A percentile compares a stretch with the other conserved stretches of the same genome.
Evolutionary conservation across 1,284 basidiomycete genomes (phyloP).

Genomic region (Microbotryum saponariae): DNA sequence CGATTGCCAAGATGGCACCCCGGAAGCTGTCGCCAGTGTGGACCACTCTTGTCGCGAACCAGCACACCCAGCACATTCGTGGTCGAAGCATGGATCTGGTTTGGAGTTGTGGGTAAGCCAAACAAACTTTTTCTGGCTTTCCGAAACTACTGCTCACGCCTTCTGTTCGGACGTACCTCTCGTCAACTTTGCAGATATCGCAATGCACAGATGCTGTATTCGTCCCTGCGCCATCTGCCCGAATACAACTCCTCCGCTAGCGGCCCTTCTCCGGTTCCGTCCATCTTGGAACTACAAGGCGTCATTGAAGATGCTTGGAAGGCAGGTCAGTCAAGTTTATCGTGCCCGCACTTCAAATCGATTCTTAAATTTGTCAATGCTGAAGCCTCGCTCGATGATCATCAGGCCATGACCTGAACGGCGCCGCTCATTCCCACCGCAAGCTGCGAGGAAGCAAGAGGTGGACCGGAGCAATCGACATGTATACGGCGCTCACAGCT

Average conservation of each 20-base stretch:
- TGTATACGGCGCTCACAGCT: slow-evolving; percentile 33
- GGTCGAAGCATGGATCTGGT: slow-evolving; percentile 25
- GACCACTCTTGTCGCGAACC: slow-evolving; percentile 21
- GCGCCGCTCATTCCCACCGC: slow-evolving; percentile 30
- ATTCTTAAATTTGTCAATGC: neutral
- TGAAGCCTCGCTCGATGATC: neutral
- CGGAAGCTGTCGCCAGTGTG: neutral
- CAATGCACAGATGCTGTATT: slow-evolving; percentile 36
- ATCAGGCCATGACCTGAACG: slow-evolving; percentile 34
- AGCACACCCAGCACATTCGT: slow-evolving; percentile 27
- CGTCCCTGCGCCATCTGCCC: slow-evolving; percentile 24
- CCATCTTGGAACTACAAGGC: slow-evolving; percentile 32
- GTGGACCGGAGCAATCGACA: slow-evolving; percentile 39
- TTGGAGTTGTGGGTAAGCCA: neutral
- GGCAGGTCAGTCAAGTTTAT: slow-evolving; percentile 8
- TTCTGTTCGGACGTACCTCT: neutral
- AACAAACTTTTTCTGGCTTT: no score
- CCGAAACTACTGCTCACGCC: no score
- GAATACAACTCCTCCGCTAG: slow-evolving; percentile 16
- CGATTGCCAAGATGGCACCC: neutral
- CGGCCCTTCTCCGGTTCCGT: slow-evolving; percentile 22
- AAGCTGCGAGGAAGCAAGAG: slow-evolving; percentile 29
- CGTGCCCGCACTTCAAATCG: neutral
- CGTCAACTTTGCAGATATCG: slow-evolving; percentile 22
- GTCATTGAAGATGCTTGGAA: slow-evolving; percentile 36